Evolutionary conservation across 2,329 filamentous ascomycete genomes (phyloP).

Genomic region (Diaporthe humulicola): DNA sequence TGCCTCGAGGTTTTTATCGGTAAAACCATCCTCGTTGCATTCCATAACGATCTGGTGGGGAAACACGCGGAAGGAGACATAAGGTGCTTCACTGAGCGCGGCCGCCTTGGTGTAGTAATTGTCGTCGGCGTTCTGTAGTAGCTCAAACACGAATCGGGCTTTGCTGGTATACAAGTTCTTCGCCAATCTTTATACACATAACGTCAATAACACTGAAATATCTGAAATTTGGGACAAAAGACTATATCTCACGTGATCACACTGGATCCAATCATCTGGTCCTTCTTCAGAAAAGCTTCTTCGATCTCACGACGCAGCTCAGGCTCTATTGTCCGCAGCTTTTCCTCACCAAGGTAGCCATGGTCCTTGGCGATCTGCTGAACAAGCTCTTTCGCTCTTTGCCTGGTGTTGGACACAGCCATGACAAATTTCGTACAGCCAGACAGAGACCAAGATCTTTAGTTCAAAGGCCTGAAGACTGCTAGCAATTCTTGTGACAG

Average conservation of each 20-base stretch:
- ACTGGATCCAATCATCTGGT: not conserved
- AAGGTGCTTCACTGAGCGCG: slow-evolving; percentile 44
- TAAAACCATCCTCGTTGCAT: slow-evolving; percentile 65
- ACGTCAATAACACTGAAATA: slow-evolving; percentile 52
- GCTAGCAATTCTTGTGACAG: not conserved
- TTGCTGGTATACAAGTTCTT: slow-evolving; percentile 56
- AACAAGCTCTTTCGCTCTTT: slow-evolving; percentile 11
- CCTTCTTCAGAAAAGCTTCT: slow-evolving; percentile 1
- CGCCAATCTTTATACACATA: slow-evolving; percentile 48
- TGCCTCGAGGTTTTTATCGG: slow-evolving; percentile 54
- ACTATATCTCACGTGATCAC: slow-evolving; percentile 11
- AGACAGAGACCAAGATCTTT: not conserved
- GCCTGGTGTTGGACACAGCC: not conserved
- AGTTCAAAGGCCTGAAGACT: too few relatives aligned
- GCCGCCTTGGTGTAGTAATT: slow-evolving; percentile 54
- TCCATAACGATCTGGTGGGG: slow-evolving; percentile 57
- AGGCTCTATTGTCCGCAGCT: slow-evolving; percentile 13
- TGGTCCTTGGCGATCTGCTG: slow-evolving; percentile 20
- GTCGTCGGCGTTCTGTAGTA: slow-evolving; percentile 69
- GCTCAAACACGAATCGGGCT: slow-evolving; percentile 64
- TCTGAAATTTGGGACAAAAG: too few relatives aligned
- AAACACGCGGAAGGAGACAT: slow-evolving; percentile 50
- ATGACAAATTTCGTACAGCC: not conserved
- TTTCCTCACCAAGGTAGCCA: slow-evolving; percentile 30
- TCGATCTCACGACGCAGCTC: not conserved